Evolutionary conservation across 225 moss, liverwort and hornwort genomes (phyloP), one percentile per base, ranked within the genome.

Genomic region (Anthoceros angustus): DNA sequence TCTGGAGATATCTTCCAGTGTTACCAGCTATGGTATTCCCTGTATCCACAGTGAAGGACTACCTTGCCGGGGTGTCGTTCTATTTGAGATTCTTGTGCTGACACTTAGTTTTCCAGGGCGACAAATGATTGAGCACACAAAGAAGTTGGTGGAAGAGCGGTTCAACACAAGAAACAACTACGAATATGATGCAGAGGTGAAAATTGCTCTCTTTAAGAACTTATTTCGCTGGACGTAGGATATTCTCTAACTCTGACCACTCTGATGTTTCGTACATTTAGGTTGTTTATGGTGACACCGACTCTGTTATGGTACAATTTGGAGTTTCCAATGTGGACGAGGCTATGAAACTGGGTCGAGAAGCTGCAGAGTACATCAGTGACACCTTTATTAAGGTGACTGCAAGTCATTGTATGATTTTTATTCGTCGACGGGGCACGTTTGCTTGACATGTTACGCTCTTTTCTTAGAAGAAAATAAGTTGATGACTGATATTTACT

Each of bases 291-390:
- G 98, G 98, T 77, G 98, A 98, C 74, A 98, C 98, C 46, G 92
- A 98, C 84, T 98, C 98, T 42, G 98, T 98, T 23, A 98, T 98
- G 98, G 98, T 98, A 62, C 98, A 98, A 68, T 98, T 92, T 75
- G 98, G 98, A 71, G 87, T 86, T 62, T 80, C 89, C 67, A 81
- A 86, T 71, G 98, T 98, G 62, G 76, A 81, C 62, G 98, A 98
- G 69, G 87, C 98, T 41, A 98, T 98, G 98, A 78, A 73, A 43
- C 79, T 98, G 66, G 98, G 98, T 25, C 86, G 89, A 70, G 98
- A 98, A 73, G 98, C 98, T 70, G 98, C 98, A 21, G 84, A 87
- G 62, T 83, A 84, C 72, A 92, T 92, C 41, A 98, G 92, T 76
- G 81, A 87, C 75, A 98, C 98, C 23, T 98, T 98, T 67, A 98